phyloP scores from a whole-genome alignment of 202 grass and related monocot genomes.

The Elaeis oleifera region DNA sequence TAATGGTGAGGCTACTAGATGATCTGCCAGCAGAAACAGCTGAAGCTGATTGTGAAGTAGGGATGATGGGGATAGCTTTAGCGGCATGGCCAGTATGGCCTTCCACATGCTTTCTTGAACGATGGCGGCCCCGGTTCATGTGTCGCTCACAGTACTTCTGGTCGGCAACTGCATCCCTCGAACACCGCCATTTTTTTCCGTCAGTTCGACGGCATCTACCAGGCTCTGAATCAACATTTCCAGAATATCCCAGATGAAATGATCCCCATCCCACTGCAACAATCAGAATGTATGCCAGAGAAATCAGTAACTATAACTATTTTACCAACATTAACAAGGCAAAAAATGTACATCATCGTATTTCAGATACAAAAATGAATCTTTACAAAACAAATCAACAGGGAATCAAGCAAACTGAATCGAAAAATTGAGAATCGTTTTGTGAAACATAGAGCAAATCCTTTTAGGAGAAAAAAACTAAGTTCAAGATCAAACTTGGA shows the following conservation, averaged over 20 bases:
- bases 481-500: too few species aligned
- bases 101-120: constrained; percentile 99
- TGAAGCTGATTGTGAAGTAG: constrained; percentile 21
- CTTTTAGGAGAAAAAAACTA: too few species aligned
- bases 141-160: constrained; percentile 92
- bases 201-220: constrained; percentile 81
- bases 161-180: constrained; percentile 63
- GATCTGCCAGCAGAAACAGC: constrained; percentile 29
- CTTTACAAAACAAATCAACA: neutral
- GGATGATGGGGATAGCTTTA: constrained; percentile 22
- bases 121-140: constrained; percentile 63
- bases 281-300: constrained; percentile 12
- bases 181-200: constrained; percentile 92
- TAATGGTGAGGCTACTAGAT: constrained; percentile 15
- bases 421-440: too few species aligned
- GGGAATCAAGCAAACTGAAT: neutral
- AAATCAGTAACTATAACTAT: constrained; percentile 17
- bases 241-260: constrained; percentile 28
- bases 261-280: constrained; percentile 57
- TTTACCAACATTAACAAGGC: constrained; percentile 24
- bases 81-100: constrained; percentile 23
- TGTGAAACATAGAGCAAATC: too few species aligned
- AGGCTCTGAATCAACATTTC: constrained; percentile 53
- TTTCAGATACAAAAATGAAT: neutral
- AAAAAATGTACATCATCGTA: constrained; percentile 29